phyloP scores from a whole-genome alignment of 768 basidiomycete genomes.

The Pisolithus microcarpus region DNA sequence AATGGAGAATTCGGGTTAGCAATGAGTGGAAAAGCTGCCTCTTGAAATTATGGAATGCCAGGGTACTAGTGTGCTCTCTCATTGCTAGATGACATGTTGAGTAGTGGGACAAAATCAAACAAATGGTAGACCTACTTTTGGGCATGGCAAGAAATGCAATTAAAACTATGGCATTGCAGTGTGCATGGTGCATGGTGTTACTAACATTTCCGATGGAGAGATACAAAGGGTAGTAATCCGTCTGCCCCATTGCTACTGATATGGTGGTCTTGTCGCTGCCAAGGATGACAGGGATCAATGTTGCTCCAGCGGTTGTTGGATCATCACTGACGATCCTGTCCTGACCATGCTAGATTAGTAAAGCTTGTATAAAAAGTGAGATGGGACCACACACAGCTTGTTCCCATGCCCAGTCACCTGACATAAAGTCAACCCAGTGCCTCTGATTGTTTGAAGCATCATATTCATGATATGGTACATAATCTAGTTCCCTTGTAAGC shows the following conservation, averaged over 20 bases:
- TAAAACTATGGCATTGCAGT: constrained; percentile 4
- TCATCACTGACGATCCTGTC: constrained; percentile 6
- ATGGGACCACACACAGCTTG: constrained; percentile 4
- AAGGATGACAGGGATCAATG: constrained; percentile 7
- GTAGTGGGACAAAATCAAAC: neutral
- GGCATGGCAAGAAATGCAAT: constrained; percentile 27
- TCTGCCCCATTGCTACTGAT: constrained; percentile 3
- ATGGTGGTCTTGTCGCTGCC: constrained; percentile 6
- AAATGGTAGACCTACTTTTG: constrained; percentile 17
- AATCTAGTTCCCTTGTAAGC: constrained; percentile 15
- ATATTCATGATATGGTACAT: constrained; percentile 7
- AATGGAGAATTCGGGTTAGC: constrained; percentile 7
- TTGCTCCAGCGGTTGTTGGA: constrained; percentile 18
- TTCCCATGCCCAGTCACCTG: constrained; percentile 10
- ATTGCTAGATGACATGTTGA: neutral
- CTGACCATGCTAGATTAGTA: neutral
- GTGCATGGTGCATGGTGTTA: constrained; percentile 1
- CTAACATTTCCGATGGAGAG: constrained; percentile 6
- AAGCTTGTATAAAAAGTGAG: neutral
- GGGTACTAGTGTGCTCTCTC: constrained; percentile 1
- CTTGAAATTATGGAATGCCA: constrained; percentile 11
- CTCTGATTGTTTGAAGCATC: neutral
- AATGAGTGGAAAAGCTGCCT: constrained; percentile 17
- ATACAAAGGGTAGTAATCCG: constrained; percentile 7
- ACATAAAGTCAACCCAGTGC: constrained; percentile 4